Percentiles rank a stretch among this genome's conserved stretches.
Evolutionary conservation across 345 rosid species (phyloP).

Genomic region (Linum lewisii): DNA sequence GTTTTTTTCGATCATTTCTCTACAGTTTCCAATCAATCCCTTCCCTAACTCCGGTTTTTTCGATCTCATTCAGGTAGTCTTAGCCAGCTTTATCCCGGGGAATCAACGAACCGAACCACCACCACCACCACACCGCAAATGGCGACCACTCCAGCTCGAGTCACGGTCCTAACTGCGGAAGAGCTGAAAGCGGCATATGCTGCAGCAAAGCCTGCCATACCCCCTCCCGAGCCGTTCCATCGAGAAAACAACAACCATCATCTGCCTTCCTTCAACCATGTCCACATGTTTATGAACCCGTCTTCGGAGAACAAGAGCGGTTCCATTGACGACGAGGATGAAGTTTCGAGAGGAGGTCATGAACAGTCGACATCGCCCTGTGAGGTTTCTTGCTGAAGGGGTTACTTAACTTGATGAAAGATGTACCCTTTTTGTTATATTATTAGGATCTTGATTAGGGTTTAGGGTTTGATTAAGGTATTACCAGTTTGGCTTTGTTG

Average conservation of each 20-base stretch:
- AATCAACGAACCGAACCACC: conserved; percentile 38
- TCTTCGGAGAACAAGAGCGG: conserved; percentile 24
- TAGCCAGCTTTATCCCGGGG: conserved; percentile 58
- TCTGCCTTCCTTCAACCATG: neutral
- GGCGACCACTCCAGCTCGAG: conserved; percentile 17
- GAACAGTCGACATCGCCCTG: conserved; percentile 30
- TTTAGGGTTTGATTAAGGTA: too few relatives aligned
- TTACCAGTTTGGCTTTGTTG: conserved; percentile 4
- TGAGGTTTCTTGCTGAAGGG: conserved; percentile 38
- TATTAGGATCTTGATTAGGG: too few relatives aligned
- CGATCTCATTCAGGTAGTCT: conserved; percentile 42
- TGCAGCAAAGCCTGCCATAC: conserved; percentile 35
- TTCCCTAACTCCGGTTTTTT: conserved; percentile 6
- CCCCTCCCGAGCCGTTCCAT: conserved; percentile 8
- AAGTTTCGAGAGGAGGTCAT: conserved; percentile 40
- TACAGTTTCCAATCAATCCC: neutral
- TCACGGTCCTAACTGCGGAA: conserved; percentile 24
- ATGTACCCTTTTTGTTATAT: too few relatives aligned
- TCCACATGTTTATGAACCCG: neutral
- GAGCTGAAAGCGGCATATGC: conserved; percentile 30
- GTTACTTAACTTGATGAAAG: conserved; percentile 11
- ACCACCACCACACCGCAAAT: conserved; percentile 9
- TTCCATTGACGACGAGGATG: conserved; percentile 16
- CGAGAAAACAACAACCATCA: conserved; percentile 1
- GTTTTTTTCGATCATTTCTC: conserved; percentile 13